These are phyloP conservation scores for Larix kaempferi DNA, from an alignment of 75 land plant genomes.

Conservation along the genomic window DNA sequence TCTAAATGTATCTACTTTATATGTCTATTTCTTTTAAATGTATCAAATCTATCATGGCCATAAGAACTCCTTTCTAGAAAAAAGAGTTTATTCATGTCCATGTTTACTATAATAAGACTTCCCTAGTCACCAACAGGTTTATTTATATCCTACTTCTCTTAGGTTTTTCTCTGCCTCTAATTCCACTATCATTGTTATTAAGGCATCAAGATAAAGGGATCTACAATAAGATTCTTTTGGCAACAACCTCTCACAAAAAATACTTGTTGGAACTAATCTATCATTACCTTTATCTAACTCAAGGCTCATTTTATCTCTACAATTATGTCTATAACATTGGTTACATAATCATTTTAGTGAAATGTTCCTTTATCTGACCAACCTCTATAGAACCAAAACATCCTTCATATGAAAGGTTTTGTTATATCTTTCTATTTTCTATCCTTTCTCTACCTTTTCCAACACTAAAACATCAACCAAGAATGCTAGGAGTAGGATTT, in stretches of 20 bases:
- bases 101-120: background rate
- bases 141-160: conserved; percentile 10
- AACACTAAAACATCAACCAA: background rate
- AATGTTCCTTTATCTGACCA: background rate
- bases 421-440: conserved; percentile 15
- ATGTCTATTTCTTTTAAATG: conserved; percentile 35
- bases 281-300: conserved; percentile 4
- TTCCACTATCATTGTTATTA: conserved; percentile 15
- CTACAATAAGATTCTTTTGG: conserved; percentile 41
- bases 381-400: background rate
- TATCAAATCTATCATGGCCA: conserved; percentile 48
- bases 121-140: conserved; percentile 5
- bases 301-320: conserved; percentile 6
- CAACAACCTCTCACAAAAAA: conserved; percentile 47
- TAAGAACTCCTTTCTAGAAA: conserved; percentile 10
- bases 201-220: conserved; percentile 39
- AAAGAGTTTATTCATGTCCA: too few relatives aligned
- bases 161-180: conserved; percentile 4
- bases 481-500: conserved; percentile 4
- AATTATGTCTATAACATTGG: background rate
- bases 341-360: conserved; percentile 1
- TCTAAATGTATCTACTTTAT: too few relatives aligned
- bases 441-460: conserved; percentile 21
- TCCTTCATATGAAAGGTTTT: conserved; percentile 18
- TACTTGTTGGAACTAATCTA: conserved; percentile 22